Conservation (phyloP, 371 early-diverging fungal species). For the Syncephalastrum contaminatum region DNA sequence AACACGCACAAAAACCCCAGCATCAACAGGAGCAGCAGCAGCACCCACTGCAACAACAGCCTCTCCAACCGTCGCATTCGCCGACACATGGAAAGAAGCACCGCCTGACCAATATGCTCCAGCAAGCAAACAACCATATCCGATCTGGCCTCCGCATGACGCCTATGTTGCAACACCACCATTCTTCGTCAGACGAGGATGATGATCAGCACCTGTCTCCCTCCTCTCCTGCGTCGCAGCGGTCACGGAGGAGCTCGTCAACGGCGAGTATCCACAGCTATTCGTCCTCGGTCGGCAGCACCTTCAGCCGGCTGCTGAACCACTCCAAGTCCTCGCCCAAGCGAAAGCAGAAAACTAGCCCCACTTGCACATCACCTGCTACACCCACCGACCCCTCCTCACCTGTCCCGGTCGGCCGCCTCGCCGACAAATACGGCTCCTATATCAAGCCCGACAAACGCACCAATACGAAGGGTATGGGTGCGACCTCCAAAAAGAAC, state of each 20-base stretch:
- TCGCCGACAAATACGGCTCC: conserved; percentile 36
- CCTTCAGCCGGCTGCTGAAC: neutral
- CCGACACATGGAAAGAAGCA: conserved; percentile 6
- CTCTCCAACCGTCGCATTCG: neutral
- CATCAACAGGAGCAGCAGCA: conserved; percentile 36
- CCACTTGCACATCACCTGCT: conserved; percentile 1
- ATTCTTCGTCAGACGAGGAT: neutral
- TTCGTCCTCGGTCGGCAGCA: neutral
- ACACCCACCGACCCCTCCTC: too few relatives aligned
- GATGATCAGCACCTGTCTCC: conserved; percentile 1
- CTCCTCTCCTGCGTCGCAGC: neutral
- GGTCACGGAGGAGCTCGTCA: neutral
- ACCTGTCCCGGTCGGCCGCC: conserved; percentile 4
- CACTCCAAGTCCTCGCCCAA: neutral
- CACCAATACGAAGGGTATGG: conserved; percentile 19
- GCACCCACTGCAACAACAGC: conserved; percentile 21
- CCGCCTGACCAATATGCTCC: conserved; percentile 16
- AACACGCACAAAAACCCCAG: neutral
- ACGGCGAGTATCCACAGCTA: conserved; percentile 2
- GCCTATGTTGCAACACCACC: conserved; percentile 15
- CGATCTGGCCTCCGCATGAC: conserved; percentile 30
- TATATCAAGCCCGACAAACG: conserved; percentile 33
- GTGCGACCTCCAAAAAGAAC: conserved; percentile 34
- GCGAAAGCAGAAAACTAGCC: too few relatives aligned
- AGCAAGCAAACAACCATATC: conserved; percentile 15